Percentiles rank a stretch among this genome's conserved stretches.
Evolutionary conservation across 2,329 filamentous ascomycete species (phyloP).

Genomic region (Aspergillus sp.): DNA sequence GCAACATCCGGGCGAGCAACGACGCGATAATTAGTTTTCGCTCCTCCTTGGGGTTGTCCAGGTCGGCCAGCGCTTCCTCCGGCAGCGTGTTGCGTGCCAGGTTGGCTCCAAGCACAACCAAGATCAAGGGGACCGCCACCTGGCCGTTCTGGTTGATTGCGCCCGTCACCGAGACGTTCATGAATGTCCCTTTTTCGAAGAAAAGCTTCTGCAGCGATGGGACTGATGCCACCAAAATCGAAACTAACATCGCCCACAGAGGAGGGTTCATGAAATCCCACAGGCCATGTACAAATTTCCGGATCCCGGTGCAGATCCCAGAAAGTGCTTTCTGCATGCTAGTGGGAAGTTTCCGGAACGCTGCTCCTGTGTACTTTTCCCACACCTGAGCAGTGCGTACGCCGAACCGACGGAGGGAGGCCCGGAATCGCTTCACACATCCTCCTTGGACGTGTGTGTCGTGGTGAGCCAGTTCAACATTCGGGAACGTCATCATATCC

Average conservation of each 20-base stretch:
- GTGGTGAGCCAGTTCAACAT: conserved; percentile 24
- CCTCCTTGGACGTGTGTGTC: conserved; percentile 21
- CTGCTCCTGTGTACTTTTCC: conserved; percentile 13
- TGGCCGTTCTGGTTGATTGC: conserved; percentile 77
- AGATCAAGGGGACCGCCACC: conserved; percentile 87
- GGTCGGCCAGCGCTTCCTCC: conserved; percentile 54
- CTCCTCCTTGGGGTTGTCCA: conserved; percentile 60
- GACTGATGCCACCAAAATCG: conserved; percentile 84
- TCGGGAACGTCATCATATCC: conserved; percentile 53
- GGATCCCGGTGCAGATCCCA: conserved; percentile 31
- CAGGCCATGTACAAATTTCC: conserved; percentile 56
- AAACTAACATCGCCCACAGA: conserved; percentile 89
- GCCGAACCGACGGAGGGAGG: conserved; percentile 13
- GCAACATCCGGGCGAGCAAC: conserved; percentile 79
- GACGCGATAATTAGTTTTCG: conserved; percentile 78
- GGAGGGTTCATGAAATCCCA: conserved; percentile 98
- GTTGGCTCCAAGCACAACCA: conserved; percentile 92
- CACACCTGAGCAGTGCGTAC: conserved; percentile 13
- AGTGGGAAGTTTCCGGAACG: conserved; percentile 46
- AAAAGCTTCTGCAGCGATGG: conserved; percentile 75
- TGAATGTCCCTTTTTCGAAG: conserved; percentile 79
- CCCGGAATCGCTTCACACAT: conserved; percentile 20
- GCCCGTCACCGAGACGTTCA: conserved; percentile 85
- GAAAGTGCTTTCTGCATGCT: conserved; percentile 45
- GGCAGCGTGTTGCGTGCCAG: conserved; percentile 84